These are phyloP conservation scores for Neodidymelliopsis sp. DNA, from an alignment of 2,329 filamentous ascomycete genomes.

Conservation along the genomic window DNA sequence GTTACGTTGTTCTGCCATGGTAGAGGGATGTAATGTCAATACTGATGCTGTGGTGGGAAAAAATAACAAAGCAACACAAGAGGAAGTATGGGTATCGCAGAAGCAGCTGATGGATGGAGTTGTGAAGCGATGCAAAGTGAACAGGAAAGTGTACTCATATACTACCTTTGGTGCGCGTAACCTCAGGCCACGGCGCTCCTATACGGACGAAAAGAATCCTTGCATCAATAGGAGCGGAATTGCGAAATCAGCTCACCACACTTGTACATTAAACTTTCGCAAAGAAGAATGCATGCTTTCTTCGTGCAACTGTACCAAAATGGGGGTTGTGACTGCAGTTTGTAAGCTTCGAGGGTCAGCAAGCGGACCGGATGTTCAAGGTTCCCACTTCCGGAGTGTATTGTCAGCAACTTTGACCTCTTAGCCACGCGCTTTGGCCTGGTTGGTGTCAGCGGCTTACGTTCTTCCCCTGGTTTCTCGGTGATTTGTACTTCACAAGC, in stretches of 20 bases:
- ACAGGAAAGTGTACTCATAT: neutral
- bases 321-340: conserved; percentile 1
- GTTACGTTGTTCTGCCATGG: conserved; percentile 44
- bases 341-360: conserved; percentile 10
- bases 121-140: neutral
- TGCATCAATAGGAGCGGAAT: neutral
- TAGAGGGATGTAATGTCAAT: neutral
- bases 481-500: too few species aligned
- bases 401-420: conserved; percentile 5
- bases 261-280: neutral
- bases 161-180: neutral
- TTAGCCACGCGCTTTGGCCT: neutral
- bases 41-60: neutral
- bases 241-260: neutral
- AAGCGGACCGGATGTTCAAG: neutral
- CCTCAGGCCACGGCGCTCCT: neutral
- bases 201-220: conserved; percentile 3
- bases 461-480: too few species aligned
- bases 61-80: neutral
- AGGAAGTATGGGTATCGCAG: neutral
- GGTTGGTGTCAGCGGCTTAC: too few species aligned
- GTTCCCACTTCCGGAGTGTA: conserved; percentile 1
- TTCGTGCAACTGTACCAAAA: neutral
- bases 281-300: neutral
- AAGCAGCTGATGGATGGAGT: neutral